Percentiles rank a stretch among this genome's conserved stretches.
These are phyloP conservation scores for Cryptomeria japonica DNA, from an alignment of 75 land plant genomes.

Conservation along the genomic window DNA sequence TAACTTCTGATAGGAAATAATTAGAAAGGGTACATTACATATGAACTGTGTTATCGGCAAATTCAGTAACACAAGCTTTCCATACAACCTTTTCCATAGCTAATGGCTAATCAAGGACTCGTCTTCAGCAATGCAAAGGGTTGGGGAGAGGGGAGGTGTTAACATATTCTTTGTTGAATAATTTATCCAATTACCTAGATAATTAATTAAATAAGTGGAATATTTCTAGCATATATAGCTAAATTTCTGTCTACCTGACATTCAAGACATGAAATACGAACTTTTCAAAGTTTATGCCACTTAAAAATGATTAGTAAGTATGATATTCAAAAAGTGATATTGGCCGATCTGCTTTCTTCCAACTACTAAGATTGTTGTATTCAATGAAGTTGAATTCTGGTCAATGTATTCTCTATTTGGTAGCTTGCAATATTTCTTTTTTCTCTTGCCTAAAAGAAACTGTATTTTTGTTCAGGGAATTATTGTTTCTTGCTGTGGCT, in stretches of 20 bases:
- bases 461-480: conserved; percentile 61
- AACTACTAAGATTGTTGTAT: background rate
- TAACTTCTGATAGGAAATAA: too few relatives aligned
- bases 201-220: background rate
- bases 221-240: background rate
- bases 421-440: background rate
- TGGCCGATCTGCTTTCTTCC: background rate
- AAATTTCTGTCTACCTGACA: background rate
- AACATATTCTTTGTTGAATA: background rate
- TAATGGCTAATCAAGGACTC: too few relatives aligned
- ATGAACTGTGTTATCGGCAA: too few relatives aligned
- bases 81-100: too few relatives aligned
- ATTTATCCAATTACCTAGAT: background rate
- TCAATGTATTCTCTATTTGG: background rate
- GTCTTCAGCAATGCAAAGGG: background rate
- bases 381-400: background rate
- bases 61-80: too few relatives aligned
- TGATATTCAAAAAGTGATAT: background rate
- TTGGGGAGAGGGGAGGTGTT: background rate
- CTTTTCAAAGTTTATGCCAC: background rate
- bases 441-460: background rate
- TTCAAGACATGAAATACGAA: background rate
- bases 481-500: conserved; percentile 98
- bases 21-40: too few relatives aligned
- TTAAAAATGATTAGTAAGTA: background rate